A percentile compares a stretch with the other conserved stretches of the same genome.
Conservation (phyloP, 2,329 filamentous ascomycete genomes). For the Cercospora sojina region DNA sequence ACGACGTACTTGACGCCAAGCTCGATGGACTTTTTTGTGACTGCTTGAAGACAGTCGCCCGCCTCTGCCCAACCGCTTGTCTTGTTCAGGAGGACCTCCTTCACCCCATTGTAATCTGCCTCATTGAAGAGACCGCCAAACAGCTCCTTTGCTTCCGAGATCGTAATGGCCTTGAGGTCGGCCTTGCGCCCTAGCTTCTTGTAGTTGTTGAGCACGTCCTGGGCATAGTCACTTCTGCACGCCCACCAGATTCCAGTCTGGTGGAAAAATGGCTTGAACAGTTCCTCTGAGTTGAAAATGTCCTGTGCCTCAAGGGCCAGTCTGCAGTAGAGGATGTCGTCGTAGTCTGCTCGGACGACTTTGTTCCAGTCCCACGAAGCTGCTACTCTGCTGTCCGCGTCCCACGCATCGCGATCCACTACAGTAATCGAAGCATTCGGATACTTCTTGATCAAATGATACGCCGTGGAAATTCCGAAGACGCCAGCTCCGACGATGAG, state of each 20-base stretch:
- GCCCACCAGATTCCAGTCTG: slow-evolving; percentile 54
- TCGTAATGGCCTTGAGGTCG: slow-evolving; percentile 48
- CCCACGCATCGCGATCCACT: slow-evolving; percentile 41
- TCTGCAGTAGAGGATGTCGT: slow-evolving; percentile 61
- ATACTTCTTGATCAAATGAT: slow-evolving; percentile 43
- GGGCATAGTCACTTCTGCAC: slow-evolving; percentile 48
- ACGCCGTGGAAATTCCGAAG: slow-evolving; percentile 61
- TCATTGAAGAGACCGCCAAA: slow-evolving; percentile 61
- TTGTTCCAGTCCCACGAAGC: slow-evolving; percentile 75
- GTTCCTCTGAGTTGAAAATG: slow-evolving; percentile 57
- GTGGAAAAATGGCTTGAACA: slow-evolving; percentile 56
- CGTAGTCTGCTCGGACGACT: slow-evolving; percentile 68
- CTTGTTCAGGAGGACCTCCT: slow-evolving; percentile 61
- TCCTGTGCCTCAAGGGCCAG: slow-evolving; percentile 66
- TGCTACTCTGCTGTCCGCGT: slow-evolving; percentile 44
- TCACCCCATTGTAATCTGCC: slow-evolving; percentile 60
- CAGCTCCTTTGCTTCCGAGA: slow-evolving; percentile 55
- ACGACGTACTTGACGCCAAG: slow-evolving; percentile 60
- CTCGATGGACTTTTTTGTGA: slow-evolving; percentile 54
- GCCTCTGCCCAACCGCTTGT: slow-evolving; percentile 65
- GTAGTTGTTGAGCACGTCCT: slow-evolving; percentile 52
- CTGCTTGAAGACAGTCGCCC: slow-evolving; percentile 55
- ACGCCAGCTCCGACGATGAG: slow-evolving; percentile 40
- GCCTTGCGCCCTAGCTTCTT: slow-evolving; percentile 50
- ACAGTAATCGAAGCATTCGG: slow-evolving; percentile 44